phyloP scores from a whole-genome alignment of 2,329 filamentous ascomycete species.

The Calonectria pteridis region DNA sequence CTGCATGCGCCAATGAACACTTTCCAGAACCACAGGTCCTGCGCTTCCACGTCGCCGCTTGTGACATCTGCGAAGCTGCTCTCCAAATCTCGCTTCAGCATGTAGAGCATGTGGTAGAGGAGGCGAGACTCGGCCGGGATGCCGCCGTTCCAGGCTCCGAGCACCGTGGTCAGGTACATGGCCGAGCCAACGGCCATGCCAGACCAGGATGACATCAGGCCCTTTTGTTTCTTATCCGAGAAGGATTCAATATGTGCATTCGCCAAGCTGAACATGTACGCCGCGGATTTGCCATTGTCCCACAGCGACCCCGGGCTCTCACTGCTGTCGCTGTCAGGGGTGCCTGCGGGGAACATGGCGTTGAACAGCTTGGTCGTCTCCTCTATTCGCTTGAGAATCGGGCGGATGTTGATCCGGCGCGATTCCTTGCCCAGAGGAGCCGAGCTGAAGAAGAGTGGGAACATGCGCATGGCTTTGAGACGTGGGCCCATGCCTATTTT shows the following conservation, averaged over 20 bases:
- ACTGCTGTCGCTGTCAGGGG: neutral
- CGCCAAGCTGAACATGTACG: neutral
- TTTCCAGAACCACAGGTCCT: slow-evolving; percentile 5
- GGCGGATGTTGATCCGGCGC: neutral
- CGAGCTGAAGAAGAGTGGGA: neutral
- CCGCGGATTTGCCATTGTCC: neutral
- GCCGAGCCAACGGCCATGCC: neutral
- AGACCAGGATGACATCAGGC: neutral
- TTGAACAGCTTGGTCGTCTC: neutral
- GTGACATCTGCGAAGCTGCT: neutral
- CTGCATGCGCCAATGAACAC: neutral
- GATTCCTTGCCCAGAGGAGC: neutral
- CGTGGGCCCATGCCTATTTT: neutral
- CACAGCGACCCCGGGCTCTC: neutral
- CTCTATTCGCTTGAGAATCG: neutral
- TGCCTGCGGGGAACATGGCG: neutral
- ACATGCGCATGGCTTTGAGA: neutral
- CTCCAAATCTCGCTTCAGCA: neutral
- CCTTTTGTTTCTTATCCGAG: neutral
- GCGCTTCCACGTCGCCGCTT: neutral
- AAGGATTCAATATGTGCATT: neutral
- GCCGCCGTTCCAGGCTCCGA: neutral
- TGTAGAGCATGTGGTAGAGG: neutral
- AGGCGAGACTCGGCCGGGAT: neutral
- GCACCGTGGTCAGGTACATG: neutral